A percentile compares a stretch with the other conserved stretches of the same genome.
phyloP scores from a whole-genome alignment of 2,329 filamentous ascomycete genomes.

The Thielaviopsis euricoi region DNA sequence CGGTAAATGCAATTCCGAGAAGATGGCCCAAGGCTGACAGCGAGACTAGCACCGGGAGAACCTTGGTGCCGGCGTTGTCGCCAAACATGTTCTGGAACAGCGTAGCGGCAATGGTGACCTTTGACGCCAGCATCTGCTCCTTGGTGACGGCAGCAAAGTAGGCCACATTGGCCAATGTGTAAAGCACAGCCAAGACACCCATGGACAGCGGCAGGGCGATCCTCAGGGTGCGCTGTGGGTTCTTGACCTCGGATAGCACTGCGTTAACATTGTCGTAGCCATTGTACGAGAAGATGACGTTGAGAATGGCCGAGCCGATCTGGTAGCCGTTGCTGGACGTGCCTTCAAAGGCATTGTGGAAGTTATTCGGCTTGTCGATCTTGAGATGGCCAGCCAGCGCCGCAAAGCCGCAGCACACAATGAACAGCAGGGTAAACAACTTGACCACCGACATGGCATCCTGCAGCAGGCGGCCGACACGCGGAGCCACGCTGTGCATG shows the following conservation, averaged over 20 bases:
- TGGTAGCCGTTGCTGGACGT: slow-evolving; percentile 28
- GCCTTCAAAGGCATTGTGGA: slow-evolving; percentile 35
- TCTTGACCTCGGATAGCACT: slow-evolving; percentile 39
- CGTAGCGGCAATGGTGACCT: slow-evolving; percentile 41
- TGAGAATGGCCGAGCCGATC: slow-evolving; percentile 36
- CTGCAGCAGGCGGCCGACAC: slow-evolving; percentile 41
- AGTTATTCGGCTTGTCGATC: slow-evolving; percentile 37
- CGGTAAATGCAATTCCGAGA: slow-evolving; percentile 37
- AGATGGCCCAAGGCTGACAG: slow-evolving; percentile 46
- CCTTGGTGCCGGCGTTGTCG: slow-evolving; percentile 30
- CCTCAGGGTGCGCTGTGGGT: slow-evolving; percentile 35
- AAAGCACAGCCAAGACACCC: slow-evolving; percentile 35
- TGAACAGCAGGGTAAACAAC: slow-evolving; percentile 40
- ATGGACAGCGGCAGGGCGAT: slow-evolving; percentile 40
- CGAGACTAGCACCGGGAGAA: slow-evolving; percentile 39
- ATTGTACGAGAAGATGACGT: slow-evolving; percentile 43
- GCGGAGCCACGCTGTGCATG: slow-evolving; percentile 35
- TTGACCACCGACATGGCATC: slow-evolving; percentile 45
- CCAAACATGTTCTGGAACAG: slow-evolving; percentile 50
- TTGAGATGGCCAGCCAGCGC: slow-evolving; percentile 33
- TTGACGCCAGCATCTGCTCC: slow-evolving; percentile 37
- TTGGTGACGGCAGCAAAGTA: slow-evolving; percentile 49
- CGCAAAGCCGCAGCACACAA: slow-evolving; percentile 43
- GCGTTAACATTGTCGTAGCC: slow-evolving; percentile 50
- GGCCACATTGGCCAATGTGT: slow-evolving; percentile 46